phyloP scores from a whole-genome alignment of 2,329 filamentous ascomycete genomes.

The Stachybotrys echinatus region DNA sequence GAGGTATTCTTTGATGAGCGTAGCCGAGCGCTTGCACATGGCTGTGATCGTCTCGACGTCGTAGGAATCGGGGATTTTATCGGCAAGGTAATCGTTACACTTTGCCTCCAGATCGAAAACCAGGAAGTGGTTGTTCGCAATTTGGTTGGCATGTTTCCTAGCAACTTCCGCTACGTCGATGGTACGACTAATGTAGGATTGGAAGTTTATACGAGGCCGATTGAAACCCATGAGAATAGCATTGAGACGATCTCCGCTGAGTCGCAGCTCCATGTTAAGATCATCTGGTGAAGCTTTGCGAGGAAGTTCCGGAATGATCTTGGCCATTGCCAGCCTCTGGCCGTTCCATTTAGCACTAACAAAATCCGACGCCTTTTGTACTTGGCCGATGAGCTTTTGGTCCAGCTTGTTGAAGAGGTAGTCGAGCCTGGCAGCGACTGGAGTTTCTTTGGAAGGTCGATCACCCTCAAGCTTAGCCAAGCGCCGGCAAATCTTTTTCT shows the following conservation, averaged over 20 bases:
- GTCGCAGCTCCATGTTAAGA: conserved; percentile 9
- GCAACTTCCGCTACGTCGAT: conserved; percentile 11
- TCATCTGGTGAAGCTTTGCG: conserved; percentile 10
- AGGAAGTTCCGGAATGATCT: conserved; percentile 13
- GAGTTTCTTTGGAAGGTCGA: conserved; percentile 6
- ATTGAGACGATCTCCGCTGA: conserved; percentile 9
- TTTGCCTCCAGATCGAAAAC: conserved; percentile 9
- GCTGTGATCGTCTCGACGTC: background rate
- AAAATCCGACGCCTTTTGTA: conserved; percentile 8
- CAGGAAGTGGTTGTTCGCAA: conserved; percentile 7
- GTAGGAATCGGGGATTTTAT: background rate
- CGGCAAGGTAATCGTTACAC: conserved; percentile 4
- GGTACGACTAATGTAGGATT: background rate
- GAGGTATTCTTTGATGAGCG: conserved; percentile 8
- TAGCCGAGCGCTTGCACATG: background rate
- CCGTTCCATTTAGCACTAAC: conserved; percentile 12
- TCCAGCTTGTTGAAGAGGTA: conserved; percentile 11
- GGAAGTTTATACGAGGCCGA: conserved; percentile 2
- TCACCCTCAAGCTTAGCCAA: conserved; percentile 17
- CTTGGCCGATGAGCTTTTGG: conserved; percentile 4
- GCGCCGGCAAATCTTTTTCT: conserved; percentile 17
- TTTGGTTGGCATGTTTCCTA: conserved; percentile 11
- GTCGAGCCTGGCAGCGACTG: conserved; percentile 6
- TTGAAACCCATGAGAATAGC: conserved; percentile 8
- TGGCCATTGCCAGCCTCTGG: conserved; percentile 13